Conservation (phyloP, 2,329 filamentous ascomycete species). For the Pseudogymnoascus sp. region DNA sequence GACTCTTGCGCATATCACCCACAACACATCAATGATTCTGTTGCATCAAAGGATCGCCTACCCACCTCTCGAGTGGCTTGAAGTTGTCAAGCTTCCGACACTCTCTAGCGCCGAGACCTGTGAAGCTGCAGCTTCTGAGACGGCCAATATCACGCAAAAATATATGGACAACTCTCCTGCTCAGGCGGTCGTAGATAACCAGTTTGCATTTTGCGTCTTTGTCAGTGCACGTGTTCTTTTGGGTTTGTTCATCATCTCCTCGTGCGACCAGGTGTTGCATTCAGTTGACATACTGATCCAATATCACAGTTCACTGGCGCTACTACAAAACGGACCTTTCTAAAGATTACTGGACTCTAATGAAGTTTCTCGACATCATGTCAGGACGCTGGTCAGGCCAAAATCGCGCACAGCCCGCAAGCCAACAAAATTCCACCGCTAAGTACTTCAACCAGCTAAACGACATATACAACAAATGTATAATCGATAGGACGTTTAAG, state of each 20-base stretch:
- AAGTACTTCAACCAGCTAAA: conserved; percentile 17
- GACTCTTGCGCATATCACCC: conserved; percentile 30
- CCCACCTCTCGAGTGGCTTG: conserved; percentile 20
- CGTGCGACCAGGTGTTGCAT: not conserved
- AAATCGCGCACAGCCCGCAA: conserved; percentile 6
- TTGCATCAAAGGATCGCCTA: conserved; percentile 30
- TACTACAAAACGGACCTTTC: conserved; percentile 18
- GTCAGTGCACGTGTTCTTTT: conserved; percentile 26
- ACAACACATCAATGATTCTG: conserved; percentile 30
- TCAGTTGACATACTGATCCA: not conserved
- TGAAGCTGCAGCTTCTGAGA: conserved; percentile 26
- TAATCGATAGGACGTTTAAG: conserved; percentile 7
- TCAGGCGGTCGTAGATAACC: conserved; percentile 17
- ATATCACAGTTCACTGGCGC: conserved; percentile 19
- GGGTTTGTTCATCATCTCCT: conserved; percentile 12
- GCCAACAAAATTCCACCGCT: conserved; percentile 13
- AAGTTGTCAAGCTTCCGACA: conserved; percentile 22
- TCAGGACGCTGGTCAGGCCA: conserved; percentile 18
- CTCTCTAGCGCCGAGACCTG: conserved; percentile 27
- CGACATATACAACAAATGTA: conserved; percentile 12
- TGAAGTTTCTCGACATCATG: conserved; percentile 22
- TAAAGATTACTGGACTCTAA: conserved; percentile 21
- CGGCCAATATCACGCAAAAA: conserved; percentile 26
- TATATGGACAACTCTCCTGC: conserved; percentile 24
- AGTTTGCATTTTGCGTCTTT: conserved; percentile 28